These are phyloP conservation scores for Flaveria floridana DNA, from an alignment of 140 eudicot species.

Conservation along the genomic window DNA sequence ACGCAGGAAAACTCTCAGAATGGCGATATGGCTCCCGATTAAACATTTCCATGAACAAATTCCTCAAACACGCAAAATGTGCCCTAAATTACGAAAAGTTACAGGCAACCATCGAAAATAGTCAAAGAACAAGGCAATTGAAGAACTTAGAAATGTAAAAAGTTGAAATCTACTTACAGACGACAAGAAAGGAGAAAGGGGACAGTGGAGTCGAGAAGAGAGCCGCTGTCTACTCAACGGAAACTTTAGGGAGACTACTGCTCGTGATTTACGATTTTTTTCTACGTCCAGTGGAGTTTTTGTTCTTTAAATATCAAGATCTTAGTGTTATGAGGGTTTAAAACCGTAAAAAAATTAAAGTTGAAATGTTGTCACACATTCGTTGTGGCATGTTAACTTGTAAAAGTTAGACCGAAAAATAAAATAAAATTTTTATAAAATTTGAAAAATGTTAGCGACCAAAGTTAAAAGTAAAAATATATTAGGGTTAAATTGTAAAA, in stretches of 20 bases:
- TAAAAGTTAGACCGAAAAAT: no score
- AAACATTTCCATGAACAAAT: slow-evolving; percentile 11
- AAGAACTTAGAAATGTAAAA: neutral
- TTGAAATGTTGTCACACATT: no score
- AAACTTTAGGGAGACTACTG: neutral
- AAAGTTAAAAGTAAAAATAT: no score
- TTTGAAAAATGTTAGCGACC: no score
- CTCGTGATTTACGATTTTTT: neutral
- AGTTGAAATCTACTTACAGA: slow-evolving; percentile 26
- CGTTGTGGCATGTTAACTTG: no score
- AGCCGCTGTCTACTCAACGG: neutral
- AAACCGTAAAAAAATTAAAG: no score
- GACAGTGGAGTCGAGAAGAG: neutral
- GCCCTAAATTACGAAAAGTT: slow-evolving; percentile 25
- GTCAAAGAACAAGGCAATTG: neutral
- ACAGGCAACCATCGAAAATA: neutral
- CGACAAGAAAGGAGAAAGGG: neutral
- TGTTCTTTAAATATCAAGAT: no score
- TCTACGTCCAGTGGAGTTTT: neutral
- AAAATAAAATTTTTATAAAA: no score
- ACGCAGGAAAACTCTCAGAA: neutral
- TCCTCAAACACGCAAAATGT: slow-evolving; percentile 12
- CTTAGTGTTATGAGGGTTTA: no score
- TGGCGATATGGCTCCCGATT: neutral
- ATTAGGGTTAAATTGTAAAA: no score